A percentile compares a stretch with the other conserved stretches of the same genome.
phyloP scores from a whole-genome alignment of 1,139 yeast species.

The Yamadazyma pseudoaaseri region DNA sequence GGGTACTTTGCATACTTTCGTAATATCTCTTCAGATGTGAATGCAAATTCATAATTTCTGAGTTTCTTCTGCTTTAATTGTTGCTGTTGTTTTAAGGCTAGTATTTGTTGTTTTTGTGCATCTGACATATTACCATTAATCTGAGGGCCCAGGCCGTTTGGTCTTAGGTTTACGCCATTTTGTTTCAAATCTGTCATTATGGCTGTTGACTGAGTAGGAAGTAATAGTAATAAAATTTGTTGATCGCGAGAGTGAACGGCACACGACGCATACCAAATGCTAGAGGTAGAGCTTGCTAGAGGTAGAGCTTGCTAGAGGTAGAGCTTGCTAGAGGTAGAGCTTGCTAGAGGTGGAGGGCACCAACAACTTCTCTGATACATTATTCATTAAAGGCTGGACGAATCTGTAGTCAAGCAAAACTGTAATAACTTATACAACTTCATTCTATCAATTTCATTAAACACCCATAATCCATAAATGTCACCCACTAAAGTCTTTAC shows the following conservation, averaged over 20 bases:
- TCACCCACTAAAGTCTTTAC: constrained; percentile 74
- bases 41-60: constrained; percentile 56
- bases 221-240: neutral
- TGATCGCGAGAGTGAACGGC: neutral
- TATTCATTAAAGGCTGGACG: constrained; percentile 4
- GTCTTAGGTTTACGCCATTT: neutral
- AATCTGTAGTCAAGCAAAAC: constrained; percentile 47
- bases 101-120: constrained; percentile 8
- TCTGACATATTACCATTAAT: neutral
- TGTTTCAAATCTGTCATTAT: no score
- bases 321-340: no score
- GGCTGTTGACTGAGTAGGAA: no score
- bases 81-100: constrained; percentile 34
- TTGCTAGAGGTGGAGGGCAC: no score
- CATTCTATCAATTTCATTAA: constrained; percentile 70
- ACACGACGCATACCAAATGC: no score
- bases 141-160: neutral
- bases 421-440: constrained; percentile 59
- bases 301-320: no score
- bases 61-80: constrained; percentile 33
- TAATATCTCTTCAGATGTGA: constrained; percentile 71
- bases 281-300: no score
- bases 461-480: constrained; percentile 88
- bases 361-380: no score
- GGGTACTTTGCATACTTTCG: constrained; percentile 75